Evolutionary conservation across 345 rosid species (phyloP), one percentile per base, ranked within the genome.

Genomic region (Rhodamnia rubescens): DNA sequence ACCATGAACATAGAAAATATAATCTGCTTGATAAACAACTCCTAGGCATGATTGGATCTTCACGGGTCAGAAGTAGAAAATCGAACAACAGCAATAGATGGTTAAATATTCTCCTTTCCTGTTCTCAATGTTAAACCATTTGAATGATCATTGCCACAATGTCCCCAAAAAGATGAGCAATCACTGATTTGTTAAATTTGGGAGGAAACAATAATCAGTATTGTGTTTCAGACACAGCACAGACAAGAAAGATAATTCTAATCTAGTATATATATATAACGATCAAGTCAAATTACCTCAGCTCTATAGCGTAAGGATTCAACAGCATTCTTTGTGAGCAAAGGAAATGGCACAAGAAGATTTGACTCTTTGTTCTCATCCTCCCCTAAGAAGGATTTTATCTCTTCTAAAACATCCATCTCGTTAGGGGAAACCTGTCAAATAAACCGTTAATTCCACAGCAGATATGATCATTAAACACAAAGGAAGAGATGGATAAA

Each of bases 261-360:
- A 69, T 69, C 24, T 69, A 32, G 26, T 7, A 20, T 36, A 2
- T 4, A 21, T 18, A 21, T 18, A 2, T 7, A 36, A 32, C 1
- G 59, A 54, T 22, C 32, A 69, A 69, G 47, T 36, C 80, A 21
- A 87, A 85, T 85, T 85, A 95, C 99, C 98, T 95, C 98, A 85
- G 99, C 97, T 86, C 98, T 91, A 86, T 97, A 96, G 83, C 98
- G 92, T 80, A 97, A 89, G 84, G 94, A 94, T 92, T 96, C 98
- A 22, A 94, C 96, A 11, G 96, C 99, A 88, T 93, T 94, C 85
- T 93, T 88, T 8, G 98, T 94, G 78, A 95, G 90, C 87, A 92
- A 88, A 83, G 96, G 91, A 88, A 95, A 97, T 50, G 95, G 93
- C 58, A 86, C 53, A 83, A 97, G 91, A n/a, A 87, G 16, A 44